Percentiles rank a stretch among this genome's conserved stretches.
These are phyloP conservation scores for Colletotrichum magnum DNA, from an alignment of 2,329 filamentous ascomycete species.

Conservation along the genomic window DNA sequence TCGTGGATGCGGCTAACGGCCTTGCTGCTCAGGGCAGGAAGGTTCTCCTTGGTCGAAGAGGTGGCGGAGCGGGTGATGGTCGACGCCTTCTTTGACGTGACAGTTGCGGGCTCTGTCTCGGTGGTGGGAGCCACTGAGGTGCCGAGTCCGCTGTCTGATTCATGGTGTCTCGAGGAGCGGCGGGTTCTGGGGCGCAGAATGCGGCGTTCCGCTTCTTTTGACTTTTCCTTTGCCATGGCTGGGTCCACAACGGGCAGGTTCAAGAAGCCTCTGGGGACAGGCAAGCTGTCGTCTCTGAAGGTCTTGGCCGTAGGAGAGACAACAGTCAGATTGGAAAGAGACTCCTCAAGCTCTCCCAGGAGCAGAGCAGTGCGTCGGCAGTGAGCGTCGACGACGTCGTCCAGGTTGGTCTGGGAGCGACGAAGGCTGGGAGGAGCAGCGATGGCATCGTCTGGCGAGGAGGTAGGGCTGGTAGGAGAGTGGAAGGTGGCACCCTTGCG, in stretches of 20 bases:
- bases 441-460: conserved; percentile 59
- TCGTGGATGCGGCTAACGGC: conserved; percentile 85
- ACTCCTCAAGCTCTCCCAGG: conserved; percentile 75
- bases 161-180: conserved; percentile 74
- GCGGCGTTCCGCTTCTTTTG: conserved; percentile 60
- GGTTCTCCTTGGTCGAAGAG: conserved; percentile 62
- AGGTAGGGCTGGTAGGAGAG: conserved; percentile 56
- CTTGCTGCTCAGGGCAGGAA: conserved; percentile 75
- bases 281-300: conserved; percentile 70
- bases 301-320: conserved; percentile 55
- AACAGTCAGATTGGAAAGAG: conserved; percentile 64
- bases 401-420: conserved; percentile 78
- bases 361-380: conserved; percentile 78
- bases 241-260: conserved; percentile 68
- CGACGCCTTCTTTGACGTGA: conserved; percentile 60
- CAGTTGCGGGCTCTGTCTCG: conserved; percentile 61
- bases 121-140: conserved; percentile 79
- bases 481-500: conserved; percentile 80
- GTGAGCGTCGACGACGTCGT: conserved; percentile 80
- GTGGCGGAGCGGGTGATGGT: conserved; percentile 73
- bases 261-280: conserved; percentile 72
- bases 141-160: conserved; percentile 90
- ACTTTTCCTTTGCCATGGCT: conserved; percentile 58
- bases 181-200: conserved; percentile 68
- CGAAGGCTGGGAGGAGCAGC: conserved; percentile 66